Evolutionary conservation across 129 eudicot genomes (phyloP), one percentile per base, ranked within the genome.

Genomic region (Logfia minima): DNA sequence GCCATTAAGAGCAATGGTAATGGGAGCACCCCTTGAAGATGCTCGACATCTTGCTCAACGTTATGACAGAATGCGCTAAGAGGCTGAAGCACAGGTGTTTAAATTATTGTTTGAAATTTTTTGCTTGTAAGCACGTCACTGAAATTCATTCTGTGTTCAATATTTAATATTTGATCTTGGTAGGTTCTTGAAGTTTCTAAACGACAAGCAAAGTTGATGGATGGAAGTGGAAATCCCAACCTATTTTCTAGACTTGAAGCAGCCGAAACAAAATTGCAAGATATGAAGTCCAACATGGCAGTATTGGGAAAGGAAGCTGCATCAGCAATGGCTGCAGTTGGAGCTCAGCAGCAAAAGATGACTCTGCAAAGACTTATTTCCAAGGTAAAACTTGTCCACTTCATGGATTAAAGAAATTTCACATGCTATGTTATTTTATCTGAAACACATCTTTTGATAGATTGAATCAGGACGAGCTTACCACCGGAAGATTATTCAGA

Each of bases 41-140:
- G 97, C 98, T 84, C 88, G 98, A 52, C 97, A 91, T 84, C 96
- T 91, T 83, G 93, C 98, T 66, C 98, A 94, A 74, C 90, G 92
- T 66, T 94, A 91, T 71, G 97, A 94, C 70, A 87, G 93, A 84
- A 85, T 91, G 90, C 74, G 97, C 73, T 97, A 91, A 83, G 98
- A 90, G 71, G 96, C 96, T 74, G 98, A 94, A 89, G 90, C 93
- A 75, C 98, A 94, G 98, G 98, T 90, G 21, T 68, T 66, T 39
- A 45, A 43, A 66, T 68, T 24, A 29, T 77, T 8, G n/a, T 55
- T 55, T 26, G 56, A 34, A 41, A 6, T 35, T 39, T 39, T 39
- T 8, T 39, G n/a, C 69, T 68, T 32, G 56, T 28, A 5, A 52
- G 18, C 8, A 22, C 28, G 55, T 71, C 45, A 39, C 45, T 8